Base-by-base conservation (phyloP, 2,329 filamentous ascomycete genomes). In the Fusarium burgessii region DNA sequence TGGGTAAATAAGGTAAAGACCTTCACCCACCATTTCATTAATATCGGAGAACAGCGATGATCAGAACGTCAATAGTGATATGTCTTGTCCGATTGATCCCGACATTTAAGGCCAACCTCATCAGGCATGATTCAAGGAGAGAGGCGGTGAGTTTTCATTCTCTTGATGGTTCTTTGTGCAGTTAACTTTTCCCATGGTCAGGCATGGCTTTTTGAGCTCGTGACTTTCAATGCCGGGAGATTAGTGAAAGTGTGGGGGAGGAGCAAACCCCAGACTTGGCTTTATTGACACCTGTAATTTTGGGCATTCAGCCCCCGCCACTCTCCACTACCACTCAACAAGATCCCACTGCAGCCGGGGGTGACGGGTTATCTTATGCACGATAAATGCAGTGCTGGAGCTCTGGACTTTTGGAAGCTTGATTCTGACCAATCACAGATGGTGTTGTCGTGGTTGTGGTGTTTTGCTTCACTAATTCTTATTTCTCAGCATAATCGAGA, bases 381-480 rank as follows among this genome's bases (percentile, higher is more conserved):
- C 51, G 60, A 71, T 70, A 52, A 49, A 68, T 71, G 68, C 68
- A 66, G 45, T 25, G n/a, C 40, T 66, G 56, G 23, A 38, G 51
- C 60, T 57, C 68, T 68, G 47, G 55, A 27, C 62, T 49, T 59
- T 43, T 55, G 46, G 63, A 64, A 71, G 55, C 45, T 46, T 51
- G 23, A 17, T 7, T 46, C 32, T 42, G 32, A 11, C 69, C 68
- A 71, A 71, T 71, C 14, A 59, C 49, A 12, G 45, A 36, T 25
- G 20, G 17, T 20, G 8, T 10, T 18, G 46, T 42, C 20, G 47
- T 61, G 52, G 25, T 55, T 43, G 46, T 59, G 46, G 64, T 67
- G 64, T 40, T 56, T 66, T 56, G 64, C 68, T 71, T 72, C 68
- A 71, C 68, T 72, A 71, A 72, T 71, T 69, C 47, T 49, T 59